Evolutionary conservation across 805 yeast genomes (phyloP).

Genomic region (Yarrowia sp.): DNA sequence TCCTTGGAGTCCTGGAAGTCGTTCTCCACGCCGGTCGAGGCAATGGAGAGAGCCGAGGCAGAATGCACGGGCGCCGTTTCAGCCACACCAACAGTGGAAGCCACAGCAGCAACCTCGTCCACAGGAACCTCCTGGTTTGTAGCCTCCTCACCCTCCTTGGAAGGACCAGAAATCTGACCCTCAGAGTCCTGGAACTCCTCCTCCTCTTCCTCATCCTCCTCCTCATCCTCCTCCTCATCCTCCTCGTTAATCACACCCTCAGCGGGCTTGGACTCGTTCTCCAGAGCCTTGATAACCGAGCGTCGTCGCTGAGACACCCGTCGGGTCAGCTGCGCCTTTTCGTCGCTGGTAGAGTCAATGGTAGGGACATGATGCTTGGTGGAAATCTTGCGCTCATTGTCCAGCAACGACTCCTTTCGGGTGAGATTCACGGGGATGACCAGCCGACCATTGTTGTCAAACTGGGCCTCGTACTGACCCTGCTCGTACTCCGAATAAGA

Average conservation of each 20-base stretch:
- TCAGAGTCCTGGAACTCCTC: neutral
- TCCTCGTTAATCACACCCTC: slow-evolving; percentile 21
- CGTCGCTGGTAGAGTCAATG: slow-evolving; percentile 24
- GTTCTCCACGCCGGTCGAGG: neutral
- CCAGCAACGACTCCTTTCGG: slow-evolving; percentile 38
- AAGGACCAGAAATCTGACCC: neutral
- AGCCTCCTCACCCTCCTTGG: neutral
- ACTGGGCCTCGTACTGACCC: slow-evolving; percentile 18
- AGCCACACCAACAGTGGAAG: neutral
- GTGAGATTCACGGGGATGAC: slow-evolving; percentile 26
- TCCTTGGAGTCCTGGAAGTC: slow-evolving; percentile 18
- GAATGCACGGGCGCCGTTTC: neutral
- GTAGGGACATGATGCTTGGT: slow-evolving; percentile 30
- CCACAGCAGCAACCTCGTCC: neutral
- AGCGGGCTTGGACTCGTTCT: slow-evolving; percentile 23
- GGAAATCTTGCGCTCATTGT: slow-evolving; percentile 35
- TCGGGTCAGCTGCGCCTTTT: slow-evolving; percentile 29
- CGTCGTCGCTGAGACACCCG: slow-evolving; percentile 31
- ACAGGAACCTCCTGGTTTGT: neutral
- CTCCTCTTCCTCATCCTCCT: neutral
- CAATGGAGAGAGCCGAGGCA: neutral
- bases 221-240: slow-evolving; percentile 24
- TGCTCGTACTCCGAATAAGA: slow-evolving; percentile 16
- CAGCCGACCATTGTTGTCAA: slow-evolving; percentile 16
- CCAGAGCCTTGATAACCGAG: slow-evolving; percentile 28